Percentiles rank a stretch among this genome's conserved stretches.
Evolutionary conservation across 2,329 filamentous ascomycete genomes (phyloP).

Genomic region (Trichophyton mentagrophytes): DNA sequence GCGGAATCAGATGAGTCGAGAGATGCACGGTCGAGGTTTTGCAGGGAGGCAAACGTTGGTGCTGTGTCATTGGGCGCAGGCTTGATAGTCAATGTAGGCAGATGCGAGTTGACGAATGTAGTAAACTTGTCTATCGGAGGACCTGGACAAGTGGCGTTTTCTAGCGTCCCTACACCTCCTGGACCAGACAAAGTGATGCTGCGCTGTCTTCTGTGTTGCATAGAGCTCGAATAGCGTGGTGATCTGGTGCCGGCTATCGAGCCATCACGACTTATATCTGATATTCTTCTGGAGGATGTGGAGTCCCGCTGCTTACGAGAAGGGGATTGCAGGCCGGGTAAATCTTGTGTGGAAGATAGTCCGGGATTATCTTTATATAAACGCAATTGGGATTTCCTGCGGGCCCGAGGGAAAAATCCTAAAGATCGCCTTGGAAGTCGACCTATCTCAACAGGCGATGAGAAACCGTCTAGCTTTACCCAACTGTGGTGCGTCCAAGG

Average conservation of each 20-base stretch:
- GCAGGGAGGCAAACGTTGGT: slow-evolving; percentile 29
- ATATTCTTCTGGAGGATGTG: slow-evolving; percentile 15
- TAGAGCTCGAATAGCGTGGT: slow-evolving; percentile 30
- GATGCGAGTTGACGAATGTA: slow-evolving; percentile 67
- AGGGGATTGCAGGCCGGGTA: slow-evolving; percentile 48
- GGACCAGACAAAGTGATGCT: slow-evolving; percentile 60
- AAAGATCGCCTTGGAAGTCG: slow-evolving; percentile 67
- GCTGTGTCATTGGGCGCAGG: slow-evolving; percentile 44
- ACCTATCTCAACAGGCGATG: slow-evolving; percentile 67
- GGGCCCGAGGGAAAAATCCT: slow-evolving; percentile 81
- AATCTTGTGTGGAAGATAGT: slow-evolving; percentile 38
- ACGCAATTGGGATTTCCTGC: slow-evolving; percentile 59
- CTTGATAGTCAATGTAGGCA: slow-evolving; percentile 66
- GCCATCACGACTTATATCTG: slow-evolving; percentile 18
- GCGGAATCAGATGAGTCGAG: slow-evolving; percentile 25
- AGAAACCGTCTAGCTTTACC: slow-evolving; percentile 64
- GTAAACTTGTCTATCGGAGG: slow-evolving; percentile 77
- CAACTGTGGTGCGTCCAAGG: slow-evolving; percentile 82
- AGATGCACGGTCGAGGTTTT: slow-evolving; percentile 16
- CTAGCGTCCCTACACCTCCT: slow-evolving; percentile 77
- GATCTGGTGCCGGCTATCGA: slow-evolving; percentile 21
- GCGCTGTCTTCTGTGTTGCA: slow-evolving; percentile 30
- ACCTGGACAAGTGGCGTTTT: slow-evolving; percentile 40
- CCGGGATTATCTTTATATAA: slow-evolving; percentile 1
- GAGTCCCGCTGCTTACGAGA: slow-evolving; percentile 23